Percentiles rank a stretch among this genome's conserved stretches.
phyloP scores from a whole-genome alignment of 306 rosid genomes.

The Leucaena leucocephala region DNA sequence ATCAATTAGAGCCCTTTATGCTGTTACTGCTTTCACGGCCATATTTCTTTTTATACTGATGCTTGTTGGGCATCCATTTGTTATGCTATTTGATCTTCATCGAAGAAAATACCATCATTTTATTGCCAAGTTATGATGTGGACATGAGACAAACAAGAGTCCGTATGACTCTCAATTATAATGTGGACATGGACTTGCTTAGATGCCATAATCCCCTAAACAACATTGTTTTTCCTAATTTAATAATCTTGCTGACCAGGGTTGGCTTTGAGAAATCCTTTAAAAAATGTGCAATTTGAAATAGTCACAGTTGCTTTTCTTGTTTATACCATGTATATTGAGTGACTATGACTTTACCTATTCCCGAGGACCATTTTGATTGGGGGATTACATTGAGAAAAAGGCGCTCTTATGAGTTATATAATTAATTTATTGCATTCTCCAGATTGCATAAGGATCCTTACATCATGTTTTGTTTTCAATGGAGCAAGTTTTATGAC shows the following conservation, averaged over 20 bases:
- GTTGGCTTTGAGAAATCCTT: not conserved
- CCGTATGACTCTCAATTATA: too few species aligned
- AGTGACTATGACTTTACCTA: not conserved
- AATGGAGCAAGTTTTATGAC: slow-evolving; percentile 82
- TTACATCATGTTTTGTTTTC: slow-evolving; percentile 85
- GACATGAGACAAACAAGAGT: too few species aligned
- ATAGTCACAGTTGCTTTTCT: not conserved
- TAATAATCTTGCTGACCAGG: not conserved
- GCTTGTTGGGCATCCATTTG: slow-evolving; percentile 74
- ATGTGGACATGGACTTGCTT: too few species aligned
- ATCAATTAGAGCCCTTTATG: slow-evolving; percentile 35
- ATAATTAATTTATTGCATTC: slow-evolving; percentile 10
- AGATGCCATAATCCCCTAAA: too few species aligned
- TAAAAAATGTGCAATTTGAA: not conserved
- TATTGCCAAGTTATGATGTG: slow-evolving; percentile 70
- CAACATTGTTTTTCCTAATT: too few species aligned
- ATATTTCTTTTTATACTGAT: slow-evolving; percentile 68
- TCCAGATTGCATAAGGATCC: slow-evolving; percentile 35
- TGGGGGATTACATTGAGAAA: not conserved
- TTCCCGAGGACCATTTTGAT: not conserved
- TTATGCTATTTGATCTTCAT: slow-evolving; percentile 66
- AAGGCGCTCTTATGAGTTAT: not conserved
- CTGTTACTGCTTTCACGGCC: slow-evolving; percentile 60
- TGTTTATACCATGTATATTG: not conserved
- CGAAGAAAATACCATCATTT: slow-evolving; percentile 67